Base-by-base conservation (phyloP, 1,284 basidiomycete species). In the Ceratobasidium papillatum region DNA sequence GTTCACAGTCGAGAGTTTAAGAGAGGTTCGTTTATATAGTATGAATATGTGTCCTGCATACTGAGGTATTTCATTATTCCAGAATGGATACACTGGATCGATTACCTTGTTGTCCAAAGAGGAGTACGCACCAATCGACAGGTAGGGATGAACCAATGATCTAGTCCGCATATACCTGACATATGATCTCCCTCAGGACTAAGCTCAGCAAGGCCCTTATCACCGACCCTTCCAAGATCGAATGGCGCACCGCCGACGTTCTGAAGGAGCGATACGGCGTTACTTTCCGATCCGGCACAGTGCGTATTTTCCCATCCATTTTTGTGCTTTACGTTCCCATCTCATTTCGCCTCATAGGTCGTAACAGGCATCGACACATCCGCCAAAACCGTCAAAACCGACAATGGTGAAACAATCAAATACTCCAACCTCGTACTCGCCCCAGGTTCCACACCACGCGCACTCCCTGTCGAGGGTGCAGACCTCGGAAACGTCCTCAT, bases 121-220 rank as follows among this genome's bases (percentile, higher is more conserved):
- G 82, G 83, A 86, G 11, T 85, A 96, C 81, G 87, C 91, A 17
- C 95, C 96, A 0, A 94, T 98, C 78, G 96, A 98, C 83, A 87
- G 93, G 91, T 91, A 76, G 7, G 75, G 7, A 58, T 4, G 2
- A 9, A 8, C 27, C 61, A 1, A 25, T 25, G 27, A 43, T 27
- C 14, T 36, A 22, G 8, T 38, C 34, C 63, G 30, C 58, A 43
- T 30, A 45, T 41, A 58, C 17, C 19, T 45, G 19, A 41, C 45
- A 47, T 61, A 11, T 51, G 27, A 17, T 32, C 4, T 51, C 41
- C 25, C 59, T 8, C 75, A 92, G 94, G 75, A 95, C 95, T 58
- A 96, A 94, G 84, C 86, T 98, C 76, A 96, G 94, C 84, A 98
- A 98, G 83, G 90, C 90, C 4, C 88, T 97, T 52, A 87, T 93